Percentiles rank a stretch among this genome's conserved stretches.
Conservation (phyloP, 192 early-diverging fungal genomes). For the Coemansia brasiliensis region DNA sequence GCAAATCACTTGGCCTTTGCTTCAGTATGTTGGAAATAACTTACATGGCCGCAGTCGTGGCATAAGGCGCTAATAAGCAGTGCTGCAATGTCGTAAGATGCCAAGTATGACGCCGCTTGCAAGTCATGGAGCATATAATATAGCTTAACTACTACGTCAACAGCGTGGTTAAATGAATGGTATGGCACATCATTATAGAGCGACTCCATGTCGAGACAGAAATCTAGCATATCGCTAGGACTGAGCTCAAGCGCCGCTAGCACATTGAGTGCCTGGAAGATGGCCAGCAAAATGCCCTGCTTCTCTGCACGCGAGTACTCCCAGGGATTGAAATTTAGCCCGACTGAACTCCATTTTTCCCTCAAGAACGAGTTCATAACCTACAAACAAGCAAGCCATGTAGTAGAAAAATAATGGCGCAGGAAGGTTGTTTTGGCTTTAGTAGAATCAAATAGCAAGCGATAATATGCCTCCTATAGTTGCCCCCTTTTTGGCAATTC, state of each 20-base stretch:
- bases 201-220: conserved; percentile 77
- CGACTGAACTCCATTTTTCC: conserved; percentile 35
- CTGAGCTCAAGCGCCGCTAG: conserved; percentile 61
- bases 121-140: conserved; percentile 75
- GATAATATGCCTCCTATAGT: too few species aligned
- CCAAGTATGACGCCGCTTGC: conserved; percentile 66
- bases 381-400: conserved; percentile 21
- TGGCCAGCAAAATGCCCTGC: conserved; percentile 80
- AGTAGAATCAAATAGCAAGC: conserved; percentile 2
- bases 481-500: too few species aligned
- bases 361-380: conserved; percentile 40
- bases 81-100: conserved; percentile 68
- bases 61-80: conserved; percentile 83
- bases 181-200: conserved; percentile 88
- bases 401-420: neutral
- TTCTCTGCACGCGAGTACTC: conserved; percentile 69
- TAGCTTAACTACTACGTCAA: conserved; percentile 84
- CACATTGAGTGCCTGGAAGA: conserved; percentile 69
- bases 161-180: conserved; percentile 89
- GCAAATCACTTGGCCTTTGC: too few species aligned
- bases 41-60: conserved; percentile 84
- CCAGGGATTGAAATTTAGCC: conserved; percentile 63
- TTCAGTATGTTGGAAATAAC: conserved; percentile 28
- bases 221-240: conserved; percentile 73
- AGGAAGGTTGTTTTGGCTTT: neutral